Base-by-base conservation (phyloP, 129 eudicot genomes). In the Scalesia atractyloides region DNA sequence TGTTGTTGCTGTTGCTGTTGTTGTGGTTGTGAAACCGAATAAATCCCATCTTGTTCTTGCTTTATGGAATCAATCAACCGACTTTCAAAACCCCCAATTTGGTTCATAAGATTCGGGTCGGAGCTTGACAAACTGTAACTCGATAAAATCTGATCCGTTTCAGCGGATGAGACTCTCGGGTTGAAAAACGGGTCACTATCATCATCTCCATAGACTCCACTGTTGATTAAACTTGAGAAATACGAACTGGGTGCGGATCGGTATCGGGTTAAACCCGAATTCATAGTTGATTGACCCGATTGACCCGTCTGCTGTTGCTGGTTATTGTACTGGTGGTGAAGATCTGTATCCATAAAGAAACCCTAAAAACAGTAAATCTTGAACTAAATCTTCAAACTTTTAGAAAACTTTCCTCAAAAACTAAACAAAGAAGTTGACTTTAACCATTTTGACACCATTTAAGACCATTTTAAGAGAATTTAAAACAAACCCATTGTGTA, bases 171-270 rank as follows among this genome's bases (percentile, higher is more conserved):
- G 53, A 73, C 73, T 43, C 83, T 63, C 56, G 87, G 65, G 56
- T 85, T 83, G 69, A 90, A 64, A 39, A 85, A 78, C 8, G 76
- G 78, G 34, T 82, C 95, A 50, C 71, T 58, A 61, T 87, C 94
- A 37, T 87, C 96, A 12, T 64, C 84, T 52, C 83, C 90, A 50
- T 77, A 86, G 3, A 68, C 68, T 1, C 73, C 81, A 70, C 78
- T 75, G 62, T 63, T 78, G 4, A 88, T 66, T 37, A 87, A 57
- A 67, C 61, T 80, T 2, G 88, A 64, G 46, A 91, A 90, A 54
- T 85, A 91, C 0, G 97, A 87, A 65, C 92, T 91, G 13, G 97
- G 97, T 2, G 97, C 97, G 9, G 97, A 91, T 70, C 86, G 78
- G 71, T 88, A 88, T 48, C 97, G 80, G 12, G 87, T 82, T 66